Evolutionary conservation across 31 red algal genomes (phyloP), one percentile per base, ranked within the genome.

Genomic region (Asparagopsis taxiformis): DNA sequence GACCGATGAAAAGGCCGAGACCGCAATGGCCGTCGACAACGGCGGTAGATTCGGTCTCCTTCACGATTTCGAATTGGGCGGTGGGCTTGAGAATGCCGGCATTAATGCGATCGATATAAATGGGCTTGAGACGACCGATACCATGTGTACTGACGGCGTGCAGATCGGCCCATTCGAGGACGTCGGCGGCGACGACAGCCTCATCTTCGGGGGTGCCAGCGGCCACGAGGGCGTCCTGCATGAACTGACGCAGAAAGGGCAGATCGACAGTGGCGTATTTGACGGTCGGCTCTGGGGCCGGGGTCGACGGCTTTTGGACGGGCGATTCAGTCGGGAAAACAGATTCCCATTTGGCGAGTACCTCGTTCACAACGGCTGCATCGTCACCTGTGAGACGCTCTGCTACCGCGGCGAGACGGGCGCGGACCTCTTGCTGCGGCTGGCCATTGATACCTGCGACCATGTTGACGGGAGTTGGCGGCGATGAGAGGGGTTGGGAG

Each of bases 51-150:
- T 77, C 73, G 38, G 84, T 88, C 64, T 88, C 53, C 24, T 62
- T 67, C 7, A 88, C 65, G 21, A 88, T 57, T 26, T 77, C 72
- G 72, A 88, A 88, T 52, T 52, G 65, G 6, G 73, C 84, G 15
- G 84, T 88, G 16, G 84, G 84, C 74, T 88, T 88, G 41, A 88
- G 65, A 64, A 88, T 88, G 19, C 74, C 74, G 23, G 41, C 74
- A 55, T 71, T 55, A 31, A 88, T 77, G 48, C 84, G 84, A 62
- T 88, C 65, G 46, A 77, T 79, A 57, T 88, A 88, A 41, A 88
- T 88, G 26, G 84, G 84, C 64, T 88, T 77, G 44, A 88, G 84
- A 22, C 84, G 64, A 51, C 84, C 84, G 44, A 88, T 88, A 39
- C 84, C 84, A 54, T 88, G 84, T 30, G 72, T 79, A 21, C 36